Evolutionary conservation across 2,329 filamentous ascomycete species (phyloP), one percentile per base, ranked within the genome.

Genomic region (Arthrinium puccinioides): DNA sequence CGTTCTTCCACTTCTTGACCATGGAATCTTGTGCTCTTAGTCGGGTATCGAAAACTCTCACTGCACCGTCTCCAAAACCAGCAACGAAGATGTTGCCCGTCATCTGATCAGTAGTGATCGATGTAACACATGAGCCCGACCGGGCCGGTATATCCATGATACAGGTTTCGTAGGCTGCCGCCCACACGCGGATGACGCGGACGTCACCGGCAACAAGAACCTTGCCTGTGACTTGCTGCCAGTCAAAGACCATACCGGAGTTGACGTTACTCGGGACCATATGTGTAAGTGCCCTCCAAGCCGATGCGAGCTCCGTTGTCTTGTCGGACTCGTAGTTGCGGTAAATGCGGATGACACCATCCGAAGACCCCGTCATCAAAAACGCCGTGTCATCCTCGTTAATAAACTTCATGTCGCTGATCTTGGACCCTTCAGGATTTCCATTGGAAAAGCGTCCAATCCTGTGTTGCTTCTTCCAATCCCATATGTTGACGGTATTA

Each of bases 311-410:
- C 62, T 94, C 85, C 20, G 92, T 82, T 36, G 80, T 73, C 44
- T 74, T 73, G 32, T 82, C 73, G 16, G 77, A 79, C 50, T 96
- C 88, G 57, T 98, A 98, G 56, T 92, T 84, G 46, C 88, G 80
- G 64, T 94, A 98, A 21, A 97, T 82, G 45, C 94, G 86, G 46
- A 98, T 78, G 14, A 97, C 87, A 36, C 92, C 92, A 53, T 98
- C 92, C 2, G 88, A 95, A 7, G 89, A 94, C 2, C 92, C 92
- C 1, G 87, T 95, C 76, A 98, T 87, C 39, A 98, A 66, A 45
- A 97, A 78, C 3, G 90, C 92, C 55, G 94, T 87, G 56, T 98
- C 92, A 51, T 98, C 92, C 61, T 98, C 92, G 50, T 98, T 98
- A 67, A 98, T 94, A 60, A 97, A 96, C 39, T 88, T 86, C 57